Conservation (phyloP, 768 basidiomycete genomes). For the Mycena albidolilacea region DNA sequence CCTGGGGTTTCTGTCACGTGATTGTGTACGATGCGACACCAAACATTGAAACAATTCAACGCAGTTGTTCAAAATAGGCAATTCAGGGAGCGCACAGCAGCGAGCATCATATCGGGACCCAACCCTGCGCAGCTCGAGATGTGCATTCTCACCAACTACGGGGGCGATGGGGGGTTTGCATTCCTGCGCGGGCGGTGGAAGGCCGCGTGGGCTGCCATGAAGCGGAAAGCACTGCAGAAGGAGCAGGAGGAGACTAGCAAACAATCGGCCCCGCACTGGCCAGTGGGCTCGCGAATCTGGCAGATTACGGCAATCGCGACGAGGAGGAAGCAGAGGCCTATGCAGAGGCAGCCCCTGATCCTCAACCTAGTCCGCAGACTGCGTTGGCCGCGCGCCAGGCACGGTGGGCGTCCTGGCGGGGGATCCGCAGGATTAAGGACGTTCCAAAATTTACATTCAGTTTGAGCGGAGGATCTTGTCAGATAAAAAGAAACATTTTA, state of each 20-base stretch:
- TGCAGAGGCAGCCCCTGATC: constrained; percentile 41
- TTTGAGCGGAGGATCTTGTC: no score
- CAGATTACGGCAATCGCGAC: constrained; percentile 73
- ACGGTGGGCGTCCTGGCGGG: constrained; percentile 39
- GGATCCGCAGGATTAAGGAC: no score
- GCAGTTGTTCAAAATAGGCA: no score
- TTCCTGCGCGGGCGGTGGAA: constrained; percentile 87
- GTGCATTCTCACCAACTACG: constrained; percentile 90
- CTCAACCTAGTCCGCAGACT: constrained; percentile 11
- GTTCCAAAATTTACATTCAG: no score
- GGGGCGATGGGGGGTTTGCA: constrained; percentile 81
- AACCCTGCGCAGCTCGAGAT: constrained; percentile 89
- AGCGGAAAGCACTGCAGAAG: constrained; percentile 57
- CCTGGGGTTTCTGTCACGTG: background rate
- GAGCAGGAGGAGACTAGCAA: constrained; percentile 46
- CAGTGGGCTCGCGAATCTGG: constrained; percentile 63
- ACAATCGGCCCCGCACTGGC: constrained; percentile 34
- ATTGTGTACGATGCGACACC: no score
- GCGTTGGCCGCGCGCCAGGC: constrained; percentile 45
- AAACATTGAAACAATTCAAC: no score
- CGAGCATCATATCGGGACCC: constrained; percentile 76
- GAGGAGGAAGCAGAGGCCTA: constrained; percentile 55
- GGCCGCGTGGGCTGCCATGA: constrained; percentile 71
- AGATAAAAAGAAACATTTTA: no score
- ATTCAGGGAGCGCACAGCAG: constrained; percentile 83